Percentiles rank a stretch among this genome's conserved stretches.
These are phyloP conservation scores for Eucalyptus brandiana DNA, from an alignment of 345 rosid genomes.

Conservation along the genomic window DNA sequence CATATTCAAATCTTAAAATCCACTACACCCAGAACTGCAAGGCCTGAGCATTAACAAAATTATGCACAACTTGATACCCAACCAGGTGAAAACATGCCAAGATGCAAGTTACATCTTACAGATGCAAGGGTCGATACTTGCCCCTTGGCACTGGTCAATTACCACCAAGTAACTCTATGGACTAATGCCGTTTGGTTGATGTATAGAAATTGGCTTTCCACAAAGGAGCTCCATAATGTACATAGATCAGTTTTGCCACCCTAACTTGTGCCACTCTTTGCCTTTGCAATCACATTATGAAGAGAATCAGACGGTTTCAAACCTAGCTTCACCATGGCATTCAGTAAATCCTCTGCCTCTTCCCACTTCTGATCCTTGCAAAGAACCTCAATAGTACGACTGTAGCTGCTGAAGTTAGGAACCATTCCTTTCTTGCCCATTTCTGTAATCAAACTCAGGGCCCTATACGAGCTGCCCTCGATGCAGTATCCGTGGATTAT, in stretches of 20 bases:
- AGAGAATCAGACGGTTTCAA: slow-evolving; percentile 36
- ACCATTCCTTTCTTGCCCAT: slow-evolving; percentile 42
- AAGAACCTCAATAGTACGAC: neutral
- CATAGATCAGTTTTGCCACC: neutral
- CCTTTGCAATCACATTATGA: slow-evolving; percentile 19
- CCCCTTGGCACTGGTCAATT: neutral
- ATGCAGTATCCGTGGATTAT: slow-evolving; percentile 72
- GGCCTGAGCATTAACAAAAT: neutral
- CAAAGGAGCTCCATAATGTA: neutral
- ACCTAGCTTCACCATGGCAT: slow-evolving; percentile 40
- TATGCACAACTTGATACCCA: neutral
- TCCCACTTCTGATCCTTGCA: slow-evolving; percentile 17
- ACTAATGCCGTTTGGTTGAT: neutral
- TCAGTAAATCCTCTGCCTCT: slow-evolving; percentile 46
- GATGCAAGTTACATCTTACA: neutral
- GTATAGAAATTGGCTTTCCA: neutral
- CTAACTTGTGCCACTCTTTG: slow-evolving; percentile 1
- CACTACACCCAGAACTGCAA: neutral
- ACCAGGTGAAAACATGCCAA: rapidly evolving
- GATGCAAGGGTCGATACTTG: neutral
- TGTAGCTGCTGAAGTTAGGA: slow-evolving; percentile 58
- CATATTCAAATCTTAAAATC: neutral
- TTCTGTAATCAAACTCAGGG: slow-evolving; percentile 44
- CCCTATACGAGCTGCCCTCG: slow-evolving; percentile 57
- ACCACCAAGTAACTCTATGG: neutral